Evolutionary conservation across 495 filamentous ascomycete genomes (phyloP).

Genomic region (Oidiodendron maius): DNA sequence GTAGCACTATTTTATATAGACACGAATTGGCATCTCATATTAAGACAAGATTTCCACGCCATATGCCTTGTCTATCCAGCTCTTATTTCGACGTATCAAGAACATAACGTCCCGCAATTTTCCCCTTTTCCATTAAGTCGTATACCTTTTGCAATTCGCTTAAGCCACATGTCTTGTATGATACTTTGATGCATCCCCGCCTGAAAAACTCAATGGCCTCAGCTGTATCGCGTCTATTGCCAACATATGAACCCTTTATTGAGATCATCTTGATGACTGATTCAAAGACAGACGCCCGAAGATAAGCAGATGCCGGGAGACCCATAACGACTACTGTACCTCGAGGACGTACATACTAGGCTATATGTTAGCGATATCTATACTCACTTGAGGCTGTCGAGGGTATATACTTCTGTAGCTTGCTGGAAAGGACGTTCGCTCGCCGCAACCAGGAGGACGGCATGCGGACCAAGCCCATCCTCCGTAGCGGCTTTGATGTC

Average conservation of each 20-base stretch:
- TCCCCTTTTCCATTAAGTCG: conserved; percentile 63
- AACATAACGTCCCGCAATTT: conserved; percentile 86
- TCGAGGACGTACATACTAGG: conserved; percentile 69
- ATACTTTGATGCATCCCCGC: conserved; percentile 76
- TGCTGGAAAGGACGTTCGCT: conserved; percentile 92
- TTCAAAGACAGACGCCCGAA: conserved; percentile 79
- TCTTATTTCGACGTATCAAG: conserved; percentile 56
- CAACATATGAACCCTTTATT: conserved; percentile 91
- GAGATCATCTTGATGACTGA: conserved; percentile 83
- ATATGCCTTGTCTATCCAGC: not conserved
- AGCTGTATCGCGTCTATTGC: conserved; percentile 75
- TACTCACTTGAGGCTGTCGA: too few relatives aligned
- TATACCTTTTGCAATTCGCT: conserved; percentile 73
- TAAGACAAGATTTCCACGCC: not conserved
- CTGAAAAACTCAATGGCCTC: conserved; percentile 88
- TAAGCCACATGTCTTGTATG: conserved; percentile 77
- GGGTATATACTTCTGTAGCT: conserved; percentile 69
- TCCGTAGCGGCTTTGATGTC: conserved; percentile 74
- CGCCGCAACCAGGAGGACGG: conserved; percentile 79
- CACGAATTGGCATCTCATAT: too few relatives aligned
- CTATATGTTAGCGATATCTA: conserved; percentile 33
- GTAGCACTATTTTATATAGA: too few relatives aligned
- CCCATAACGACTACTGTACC: conserved; percentile 82
- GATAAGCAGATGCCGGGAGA: conserved; percentile 68
- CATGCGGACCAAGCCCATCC: conserved; percentile 80